Conservation (phyloP, 2,329 filamentous ascomycete genomes). For the Stemphylium beticola region DNA sequence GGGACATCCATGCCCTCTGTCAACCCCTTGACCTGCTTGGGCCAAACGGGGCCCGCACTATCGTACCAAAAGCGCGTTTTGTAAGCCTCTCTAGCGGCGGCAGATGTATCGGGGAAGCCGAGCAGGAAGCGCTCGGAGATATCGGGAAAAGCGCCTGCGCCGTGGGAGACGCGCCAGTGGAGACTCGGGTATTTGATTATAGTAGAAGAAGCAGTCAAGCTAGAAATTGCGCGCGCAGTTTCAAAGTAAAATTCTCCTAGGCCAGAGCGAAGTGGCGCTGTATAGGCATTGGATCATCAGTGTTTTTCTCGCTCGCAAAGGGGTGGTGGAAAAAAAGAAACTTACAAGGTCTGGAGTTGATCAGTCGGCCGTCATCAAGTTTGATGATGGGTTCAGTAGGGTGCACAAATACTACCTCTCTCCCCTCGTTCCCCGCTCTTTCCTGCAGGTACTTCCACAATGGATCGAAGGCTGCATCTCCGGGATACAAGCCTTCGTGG, state of each 20-base stretch:
- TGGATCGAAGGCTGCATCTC: slow-evolving; percentile 31
- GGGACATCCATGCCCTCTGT: slow-evolving; percentile 41
- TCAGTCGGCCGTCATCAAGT: slow-evolving; percentile 33
- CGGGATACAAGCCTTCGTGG: slow-evolving; percentile 44
- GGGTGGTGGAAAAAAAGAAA: background rate
- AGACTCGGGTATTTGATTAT: slow-evolving; percentile 38
- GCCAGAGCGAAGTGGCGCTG: slow-evolving; percentile 44
- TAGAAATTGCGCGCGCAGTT: slow-evolving; percentile 44
- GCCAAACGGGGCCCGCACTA: slow-evolving; percentile 47
- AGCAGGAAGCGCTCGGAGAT: slow-evolving; percentile 46
- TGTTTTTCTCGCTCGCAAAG: no score
- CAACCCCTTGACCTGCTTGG: slow-evolving; percentile 45
- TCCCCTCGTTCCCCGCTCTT: slow-evolving; percentile 19
- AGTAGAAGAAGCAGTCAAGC: slow-evolving; percentile 38
- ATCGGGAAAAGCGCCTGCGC: slow-evolving; percentile 46
- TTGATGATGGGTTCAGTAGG: slow-evolving; percentile 44
- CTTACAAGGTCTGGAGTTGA: slow-evolving; percentile 43
- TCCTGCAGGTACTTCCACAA: slow-evolving; percentile 39
- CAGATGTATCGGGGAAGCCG: slow-evolving; percentile 34
- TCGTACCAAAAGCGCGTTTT: slow-evolving; percentile 47
- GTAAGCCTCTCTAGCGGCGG: slow-evolving; percentile 36
- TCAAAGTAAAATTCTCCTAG: slow-evolving; percentile 49
- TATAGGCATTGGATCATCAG: background rate
- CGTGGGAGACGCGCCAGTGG: slow-evolving; percentile 45
- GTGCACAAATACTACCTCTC: slow-evolving; percentile 44